Evolutionary conservation across 192 early-diverging fungal species (phyloP), one percentile per base, ranked within the genome.

Genomic region (Linnemannia zychae): DNA sequence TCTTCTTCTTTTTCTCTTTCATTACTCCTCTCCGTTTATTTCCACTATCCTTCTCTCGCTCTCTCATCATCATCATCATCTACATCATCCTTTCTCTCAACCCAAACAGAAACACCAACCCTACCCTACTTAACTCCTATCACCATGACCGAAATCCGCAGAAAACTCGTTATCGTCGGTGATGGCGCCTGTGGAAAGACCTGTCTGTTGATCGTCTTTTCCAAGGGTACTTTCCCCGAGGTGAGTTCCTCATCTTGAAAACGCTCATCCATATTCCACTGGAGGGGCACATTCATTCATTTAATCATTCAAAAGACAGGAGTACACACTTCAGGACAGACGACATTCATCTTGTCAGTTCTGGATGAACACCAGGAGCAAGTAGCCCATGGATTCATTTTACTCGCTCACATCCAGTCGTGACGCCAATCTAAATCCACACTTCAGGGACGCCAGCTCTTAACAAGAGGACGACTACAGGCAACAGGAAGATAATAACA

Each of bases 121-220:
- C 9, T 11, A 38, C 20, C 38, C 16, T 17, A 22, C 33, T 0
- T 37, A 73, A 47, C 28, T 28, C 18, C 20, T 37, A 4, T 34
- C 15, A 82, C 57, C 13, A 92, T 92, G 91, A 70, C 93, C 74
- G 93, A 93, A 89, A 92, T 94, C 85, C 92, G 94, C 79, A 87
- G 93, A 83, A 98, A 98, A 87, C 91, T 98, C 80, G 96, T 97
- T 53, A 94, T 97, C 71, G 93, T 98, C n/a, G 97, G 97, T 60
- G 97, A 98, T 85, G 97, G 97, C 87, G 95, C 96, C 65, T 95
- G 94, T 83, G 97, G 96, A 81, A 98, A 98, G 88, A 98, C 96
- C 13, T 98, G 96, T 86, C 89, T 97, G 78, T 87, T 97, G 78
- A 93, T 95, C 78, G 94, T 95, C 79, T 98, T 96, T 68, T 93